These are phyloP conservation scores for Euclidium syriacum DNA, from an alignment of 345 rosid genomes.

Conservation along the genomic window DNA sequence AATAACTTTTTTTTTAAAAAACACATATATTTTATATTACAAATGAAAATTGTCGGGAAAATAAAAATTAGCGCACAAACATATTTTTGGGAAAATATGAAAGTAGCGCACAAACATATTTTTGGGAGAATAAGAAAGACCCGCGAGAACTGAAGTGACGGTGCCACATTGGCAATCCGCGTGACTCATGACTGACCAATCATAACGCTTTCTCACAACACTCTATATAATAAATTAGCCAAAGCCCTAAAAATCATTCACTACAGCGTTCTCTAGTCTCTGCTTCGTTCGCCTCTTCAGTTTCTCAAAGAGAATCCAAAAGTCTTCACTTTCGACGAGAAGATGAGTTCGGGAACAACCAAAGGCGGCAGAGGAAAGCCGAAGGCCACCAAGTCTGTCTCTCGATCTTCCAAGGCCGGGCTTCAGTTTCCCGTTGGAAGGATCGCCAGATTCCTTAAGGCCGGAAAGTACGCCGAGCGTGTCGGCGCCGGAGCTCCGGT, in stretches of 20 bases:
- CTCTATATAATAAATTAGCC: background rate
- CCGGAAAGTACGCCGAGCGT: constrained; percentile 61
- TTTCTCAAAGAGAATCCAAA: background rate
- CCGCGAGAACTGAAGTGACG: background rate
- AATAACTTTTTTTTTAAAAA: too few species aligned
- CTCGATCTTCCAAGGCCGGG: constrained; percentile 62
- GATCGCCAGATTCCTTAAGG: constrained; percentile 62
- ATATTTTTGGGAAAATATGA: too few species aligned
- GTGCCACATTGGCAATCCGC: constrained; percentile 19
- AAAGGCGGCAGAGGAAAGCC: constrained; percentile 42
- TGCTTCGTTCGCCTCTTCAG: background rate
- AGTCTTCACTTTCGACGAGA: background rate
- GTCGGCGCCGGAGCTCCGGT: constrained; percentile 71
- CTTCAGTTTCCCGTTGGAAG: constrained; percentile 71
- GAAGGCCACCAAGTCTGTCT: constrained; percentile 48
- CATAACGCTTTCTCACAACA: background rate
- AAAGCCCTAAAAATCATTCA: background rate
- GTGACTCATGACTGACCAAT: background rate
- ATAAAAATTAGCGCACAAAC: too few species aligned
- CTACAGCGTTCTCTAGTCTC: background rate
- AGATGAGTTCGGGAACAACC: constrained; percentile 24
- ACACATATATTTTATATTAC: too few species aligned
- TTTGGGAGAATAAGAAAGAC: too few species aligned
- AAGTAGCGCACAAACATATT: too few species aligned
- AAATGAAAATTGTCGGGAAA: too few species aligned